Conservation (phyloP, 2,329 filamentous ascomycete genomes). For the Pseudofabraea citricarpa region DNA sequence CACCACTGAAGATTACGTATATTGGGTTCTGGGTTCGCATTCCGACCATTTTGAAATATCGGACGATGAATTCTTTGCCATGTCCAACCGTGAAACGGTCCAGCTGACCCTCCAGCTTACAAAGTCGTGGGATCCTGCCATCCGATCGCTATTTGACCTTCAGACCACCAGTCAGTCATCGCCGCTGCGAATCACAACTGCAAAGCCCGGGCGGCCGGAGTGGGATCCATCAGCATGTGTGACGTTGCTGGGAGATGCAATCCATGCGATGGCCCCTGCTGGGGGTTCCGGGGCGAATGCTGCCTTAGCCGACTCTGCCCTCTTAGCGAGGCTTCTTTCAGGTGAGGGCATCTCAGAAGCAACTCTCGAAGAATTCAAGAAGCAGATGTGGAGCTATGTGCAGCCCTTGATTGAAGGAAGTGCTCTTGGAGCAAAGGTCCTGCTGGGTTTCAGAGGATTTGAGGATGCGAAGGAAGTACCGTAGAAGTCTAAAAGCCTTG, state of each 20-base stretch:
- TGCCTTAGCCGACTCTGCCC: conserved; percentile 14
- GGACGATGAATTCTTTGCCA: conserved; percentile 5
- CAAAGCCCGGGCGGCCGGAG: conserved; percentile 8
- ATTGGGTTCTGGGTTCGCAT: conserved; percentile 6
- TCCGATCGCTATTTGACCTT: conserved; percentile 13
- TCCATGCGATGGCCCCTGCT: conserved; percentile 14
- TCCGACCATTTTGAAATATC: conserved; percentile 2
- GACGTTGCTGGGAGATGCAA: conserved; percentile 11
- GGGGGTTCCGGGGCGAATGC: conserved; percentile 16
- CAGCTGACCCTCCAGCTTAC: conserved; percentile 9
- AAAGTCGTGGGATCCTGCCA: conserved; percentile 8
- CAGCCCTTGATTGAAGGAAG: conserved; percentile 5
- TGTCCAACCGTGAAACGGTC: conserved; percentile 6
- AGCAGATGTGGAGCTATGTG: conserved; percentile 8
- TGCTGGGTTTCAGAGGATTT: conserved; percentile 9
- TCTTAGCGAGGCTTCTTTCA: neutral
- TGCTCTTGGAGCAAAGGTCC: conserved; percentile 1
- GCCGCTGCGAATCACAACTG: conserved; percentile 8
- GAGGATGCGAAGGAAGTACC: conserved; percentile 6
- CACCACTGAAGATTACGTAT: conserved; percentile 3
- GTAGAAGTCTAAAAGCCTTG: too few species aligned
- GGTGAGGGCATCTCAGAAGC: conserved; percentile 2
- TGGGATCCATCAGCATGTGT: conserved; percentile 8
- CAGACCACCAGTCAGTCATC: conserved; percentile 8
- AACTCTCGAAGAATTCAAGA: conserved; percentile 1